These are phyloP conservation scores for Calocybe cyanea DNA, from an alignment of 768 basidiomycete species.

Conservation along the genomic window DNA sequence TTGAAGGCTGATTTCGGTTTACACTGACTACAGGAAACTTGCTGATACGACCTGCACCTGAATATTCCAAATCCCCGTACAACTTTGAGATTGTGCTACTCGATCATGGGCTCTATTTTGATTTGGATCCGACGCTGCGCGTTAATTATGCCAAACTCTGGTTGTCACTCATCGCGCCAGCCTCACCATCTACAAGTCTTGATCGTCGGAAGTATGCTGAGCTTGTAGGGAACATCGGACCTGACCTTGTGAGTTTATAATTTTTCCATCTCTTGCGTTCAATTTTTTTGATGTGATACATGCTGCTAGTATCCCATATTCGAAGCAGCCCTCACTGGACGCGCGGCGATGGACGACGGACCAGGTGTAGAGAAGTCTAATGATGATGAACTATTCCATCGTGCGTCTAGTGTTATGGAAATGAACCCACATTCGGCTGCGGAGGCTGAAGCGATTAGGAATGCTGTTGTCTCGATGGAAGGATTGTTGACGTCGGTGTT, in stretches of 20 bases:
- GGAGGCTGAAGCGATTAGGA: slow-evolving; percentile 79
- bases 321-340: slow-evolving; percentile 91
- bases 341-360: slow-evolving; percentile 68
- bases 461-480: slow-evolving; percentile 78
- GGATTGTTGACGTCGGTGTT: slow-evolving; percentile 84
- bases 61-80: slow-evolving; percentile 68
- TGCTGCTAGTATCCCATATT: slow-evolving; percentile 82
- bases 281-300: too few species aligned
- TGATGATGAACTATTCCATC: slow-evolving; percentile 38
- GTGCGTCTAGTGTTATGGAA: slow-evolving; percentile 77
- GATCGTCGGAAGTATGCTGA: slow-evolving; percentile 86
- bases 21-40: slow-evolving; percentile 62
- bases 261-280: slow-evolving; percentile 1
- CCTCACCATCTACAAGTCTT: slow-evolving; percentile 57
- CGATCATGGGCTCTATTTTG: slow-evolving; percentile 94
- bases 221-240: slow-evolving; percentile 85
- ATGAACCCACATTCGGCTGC: slow-evolving; percentile 66
- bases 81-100: slow-evolving; percentile 96
- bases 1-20: background rate
- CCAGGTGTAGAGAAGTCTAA: slow-evolving; percentile 40
- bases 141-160: slow-evolving; percentile 86
- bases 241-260: slow-evolving; percentile 67
- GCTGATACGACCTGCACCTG: slow-evolving; percentile 74
- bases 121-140: slow-evolving; percentile 75
- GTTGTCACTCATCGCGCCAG: slow-evolving; percentile 79